Base-by-base conservation (phyloP, 148 eudicot genomes). In the Chenopodium formosanum region DNA sequence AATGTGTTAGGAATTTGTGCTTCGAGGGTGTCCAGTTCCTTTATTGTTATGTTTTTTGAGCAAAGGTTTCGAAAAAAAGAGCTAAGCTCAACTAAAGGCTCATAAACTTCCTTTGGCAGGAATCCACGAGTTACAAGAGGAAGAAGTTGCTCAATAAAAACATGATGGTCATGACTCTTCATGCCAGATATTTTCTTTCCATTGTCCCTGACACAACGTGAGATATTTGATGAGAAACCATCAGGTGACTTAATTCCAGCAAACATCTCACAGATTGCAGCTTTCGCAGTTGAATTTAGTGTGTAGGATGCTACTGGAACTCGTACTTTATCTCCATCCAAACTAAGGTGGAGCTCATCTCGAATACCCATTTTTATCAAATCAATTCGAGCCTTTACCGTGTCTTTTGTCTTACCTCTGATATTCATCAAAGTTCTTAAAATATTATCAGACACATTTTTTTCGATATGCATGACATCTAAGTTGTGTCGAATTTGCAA, bases 101-200 rank as follows among this genome's bases (percentile, higher is more conserved):
- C 52, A 40, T 44, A 65, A 5, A 78, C 60, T 64, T 78, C 19
- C 13, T 65, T 64, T 10, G 71, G 78, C 13, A 80, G 31, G 60
- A 73, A 73, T 7, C 78, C 72, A 13, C 47, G 47, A 17, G 47
- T 47, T 10, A 46, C 63, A 46, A 73, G 20, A 0, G 78, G 72
- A 44, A 80, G 64, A 11, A 80, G 56, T 40, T 80, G 83, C 29
- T 80, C 73, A 60, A 80, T 56, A 79, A 79, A 25, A 19, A 67
- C 70, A 46, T 75, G 64, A 67, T 74, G 83, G 12, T 29, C 62
- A 66, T 81, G 77, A 22, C 74, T 81, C 52, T 63, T 75, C 63
- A 46, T 9, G 14, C 53, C 12, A 50, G 13, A 50, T 10, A 50
- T 50, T 13, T 10, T 50, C 14, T 9, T 50, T 4, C 40, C 70